Evolutionary conservation across 805 yeast species (phyloP).

Genomic region (Kuraishia molischiana): DNA sequence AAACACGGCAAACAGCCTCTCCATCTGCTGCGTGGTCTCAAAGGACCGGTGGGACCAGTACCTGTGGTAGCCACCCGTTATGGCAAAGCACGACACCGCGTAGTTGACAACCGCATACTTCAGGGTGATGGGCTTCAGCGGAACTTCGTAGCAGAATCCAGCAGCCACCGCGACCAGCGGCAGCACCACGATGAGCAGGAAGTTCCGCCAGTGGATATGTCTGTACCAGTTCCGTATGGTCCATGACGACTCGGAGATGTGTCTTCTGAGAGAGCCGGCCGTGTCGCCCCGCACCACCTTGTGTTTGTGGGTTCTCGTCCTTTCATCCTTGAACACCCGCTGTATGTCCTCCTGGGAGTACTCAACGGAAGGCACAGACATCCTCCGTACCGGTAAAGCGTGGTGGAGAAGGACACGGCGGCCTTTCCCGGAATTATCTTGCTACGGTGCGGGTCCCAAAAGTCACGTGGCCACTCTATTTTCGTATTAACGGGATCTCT

Average conservation of each 20-base stretch:
- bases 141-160: constrained; percentile 21
- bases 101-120: constrained; percentile 47
- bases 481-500: too few relatives aligned
- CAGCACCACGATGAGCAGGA: constrained; percentile 40
- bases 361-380: not conserved
- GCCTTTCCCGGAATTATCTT: not conserved
- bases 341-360: constrained; percentile 1
- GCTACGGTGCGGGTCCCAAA: too few relatives aligned
- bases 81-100: constrained; percentile 52
- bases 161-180: constrained; percentile 44
- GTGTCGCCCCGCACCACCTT: constrained; percentile 13
- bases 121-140: constrained; percentile 41
- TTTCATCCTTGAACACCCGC: not conserved
- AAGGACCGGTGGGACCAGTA: constrained; percentile 60
- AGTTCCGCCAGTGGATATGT: constrained; percentile 70
- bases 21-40: constrained; percentile 31
- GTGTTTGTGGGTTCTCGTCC: constrained; percentile 8
- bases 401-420: too few relatives aligned
- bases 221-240: constrained; percentile 63
- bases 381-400: too few relatives aligned
- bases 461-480: too few relatives aligned
- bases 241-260: constrained; percentile 67
- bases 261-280: constrained; percentile 21
- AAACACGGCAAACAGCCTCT: constrained; percentile 40
- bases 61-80: constrained; percentile 80